Evolutionary conservation across 2,329 filamentous ascomycete genomes (phyloP), one percentile per base, ranked within the genome.

Genomic region (Hirsutella minnesotensis): DNA sequence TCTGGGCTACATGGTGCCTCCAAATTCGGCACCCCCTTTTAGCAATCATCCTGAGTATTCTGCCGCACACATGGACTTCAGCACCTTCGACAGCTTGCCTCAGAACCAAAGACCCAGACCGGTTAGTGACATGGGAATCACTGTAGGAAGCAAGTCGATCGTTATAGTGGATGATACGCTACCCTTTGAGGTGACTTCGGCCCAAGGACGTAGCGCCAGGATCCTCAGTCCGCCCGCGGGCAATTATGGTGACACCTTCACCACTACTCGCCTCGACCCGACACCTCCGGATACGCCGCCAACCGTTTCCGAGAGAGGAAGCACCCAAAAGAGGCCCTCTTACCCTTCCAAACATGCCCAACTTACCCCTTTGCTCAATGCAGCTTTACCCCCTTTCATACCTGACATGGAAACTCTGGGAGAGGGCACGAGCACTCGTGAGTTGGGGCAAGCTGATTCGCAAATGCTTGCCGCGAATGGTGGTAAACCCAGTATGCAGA

Each of bases 121-220:
- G 2, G 51, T 58, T 12, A 77, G 73, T 47, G 73, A 78, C 46
- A 67, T 68, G 51, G 74, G 62, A 5, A 75, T 90, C 37, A 92
- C 87, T 0, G 71, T 72, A 10, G 85, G 86, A n/a, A 94, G 86
- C 67, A 83, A 89, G 56, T 94, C 87, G 0, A 94, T 95, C 50
- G 73, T 95, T 43, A 94, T 95, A 54, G 79, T 94, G 30, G 86
- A 94, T 45, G 78, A 77, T 27, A 82, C 80, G 0, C 51, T 72
- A 15, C 64, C 69, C 0, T 63, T 66, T 5, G 64, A 75, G 9
- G 58, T 70, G n/a, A 62, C 69, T 1, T 50, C 65, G 9, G 75
- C 79, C 9, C 73, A 69, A 9, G 66, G 66, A 29, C 66, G 69
- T 18, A 54, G 73, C 8, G 24, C 16, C 10, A 58, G 61, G 2